A percentile compares a stretch with the other conserved stretches of the same genome.
phyloP scores from a whole-genome alignment of 345 rosid species.

The Sisymbrium altissimum region DNA sequence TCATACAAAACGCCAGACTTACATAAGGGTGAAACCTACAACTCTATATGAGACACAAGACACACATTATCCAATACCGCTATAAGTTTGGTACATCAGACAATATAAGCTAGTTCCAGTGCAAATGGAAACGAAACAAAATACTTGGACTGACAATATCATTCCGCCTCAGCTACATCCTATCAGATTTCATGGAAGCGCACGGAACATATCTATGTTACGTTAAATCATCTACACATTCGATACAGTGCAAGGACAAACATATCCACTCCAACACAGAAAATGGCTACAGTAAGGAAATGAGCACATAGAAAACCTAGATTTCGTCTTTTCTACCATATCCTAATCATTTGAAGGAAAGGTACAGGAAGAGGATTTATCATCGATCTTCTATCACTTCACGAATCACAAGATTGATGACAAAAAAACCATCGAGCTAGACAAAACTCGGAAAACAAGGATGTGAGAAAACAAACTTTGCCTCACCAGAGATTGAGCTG shows the following conservation, averaged over 20 bases:
- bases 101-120: background rate
- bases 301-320: constrained; percentile 29
- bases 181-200: background rate
- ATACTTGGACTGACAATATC: background rate
- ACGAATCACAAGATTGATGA: background rate
- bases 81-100: background rate
- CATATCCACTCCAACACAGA: background rate
- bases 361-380: background rate
- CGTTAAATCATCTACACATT: background rate
- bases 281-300: constrained; percentile 10
- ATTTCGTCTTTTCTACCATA: constrained; percentile 14
- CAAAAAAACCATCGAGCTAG: constrained; percentile 16
- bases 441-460: background rate
- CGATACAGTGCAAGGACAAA: background rate
- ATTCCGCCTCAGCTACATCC: background rate
- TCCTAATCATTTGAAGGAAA: background rate
- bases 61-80: constrained; percentile 5
- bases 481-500: constrained; percentile 34
- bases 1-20: constrained; percentile 5
- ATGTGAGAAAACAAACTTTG: constrained; percentile 6
- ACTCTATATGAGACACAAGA: constrained; percentile 10
- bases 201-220: background rate
- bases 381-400: constrained; percentile 20
- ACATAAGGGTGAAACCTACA: background rate
- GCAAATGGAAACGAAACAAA: background rate